A percentile compares a stretch with the other conserved stretches of the same genome.
These are phyloP conservation scores for Zopfia rhizophila DNA, from an alignment of 2,329 filamentous ascomycete genomes.

Conservation along the genomic window DNA sequence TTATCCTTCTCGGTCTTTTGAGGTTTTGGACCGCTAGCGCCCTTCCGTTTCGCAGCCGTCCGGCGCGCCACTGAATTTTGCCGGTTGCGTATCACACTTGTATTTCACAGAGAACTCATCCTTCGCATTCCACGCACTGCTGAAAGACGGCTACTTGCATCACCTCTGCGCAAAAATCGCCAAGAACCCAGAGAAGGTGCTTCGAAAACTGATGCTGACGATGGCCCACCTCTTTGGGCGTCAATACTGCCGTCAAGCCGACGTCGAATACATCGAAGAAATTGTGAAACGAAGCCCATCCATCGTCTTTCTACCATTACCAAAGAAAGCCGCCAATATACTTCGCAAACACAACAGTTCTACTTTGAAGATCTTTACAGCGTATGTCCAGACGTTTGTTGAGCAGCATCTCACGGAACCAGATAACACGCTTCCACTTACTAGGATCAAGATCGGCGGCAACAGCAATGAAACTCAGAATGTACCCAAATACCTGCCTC, in stretches of 20 bases:
- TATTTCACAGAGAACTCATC: constrained; percentile 81
- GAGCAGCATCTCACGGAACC: constrained; percentile 68
- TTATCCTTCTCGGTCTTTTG: too few relatives aligned
- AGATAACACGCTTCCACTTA: constrained; percentile 70
- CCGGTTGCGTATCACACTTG: constrained; percentile 74
- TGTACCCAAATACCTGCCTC: constrained; percentile 23
- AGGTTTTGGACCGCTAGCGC: too few relatives aligned
- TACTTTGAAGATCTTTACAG: constrained; percentile 72
- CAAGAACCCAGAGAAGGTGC: constrained; percentile 59
- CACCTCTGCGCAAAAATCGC: constrained; percentile 69
- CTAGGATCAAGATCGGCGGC: constrained; percentile 58
- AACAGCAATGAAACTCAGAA: too few relatives aligned
- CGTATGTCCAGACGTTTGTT: constrained; percentile 76
- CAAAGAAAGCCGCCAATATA: constrained; percentile 65
- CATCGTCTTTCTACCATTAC: constrained; percentile 74
- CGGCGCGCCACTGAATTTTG: constrained; percentile 78
- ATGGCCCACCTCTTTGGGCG: constrained; percentile 78
- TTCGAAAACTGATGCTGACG: constrained; percentile 73
- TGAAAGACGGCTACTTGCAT: constrained; percentile 77
- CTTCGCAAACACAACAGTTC: constrained; percentile 71
- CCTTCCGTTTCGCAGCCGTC: too few relatives aligned
- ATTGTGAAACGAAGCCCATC: constrained; percentile 69
- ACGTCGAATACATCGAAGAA: constrained; percentile 59
- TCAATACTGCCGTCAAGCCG: constrained; percentile 59
- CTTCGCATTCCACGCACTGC: constrained; percentile 79